A percentile compares a stretch with the other conserved stretches of the same genome.
Evolutionary conservation across 331 rosid species (phyloP).

Genomic region (Acacia pycnantha): DNA sequence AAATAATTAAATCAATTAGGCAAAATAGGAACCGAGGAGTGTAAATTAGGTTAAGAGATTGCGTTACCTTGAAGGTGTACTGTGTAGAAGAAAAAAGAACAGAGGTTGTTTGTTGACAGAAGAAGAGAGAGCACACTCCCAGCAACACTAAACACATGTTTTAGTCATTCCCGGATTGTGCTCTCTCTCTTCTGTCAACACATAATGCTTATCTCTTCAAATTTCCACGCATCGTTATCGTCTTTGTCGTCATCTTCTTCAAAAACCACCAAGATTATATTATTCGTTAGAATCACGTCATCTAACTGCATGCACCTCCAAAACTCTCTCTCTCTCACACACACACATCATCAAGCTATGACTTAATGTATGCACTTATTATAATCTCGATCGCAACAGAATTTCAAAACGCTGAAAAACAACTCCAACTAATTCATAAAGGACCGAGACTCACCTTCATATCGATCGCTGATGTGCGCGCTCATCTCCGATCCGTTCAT

Average conservation of each 20-base stretch:
- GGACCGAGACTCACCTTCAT: not conserved
- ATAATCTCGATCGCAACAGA: not conserved
- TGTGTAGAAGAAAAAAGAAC: not conserved
- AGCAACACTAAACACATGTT: not conserved
- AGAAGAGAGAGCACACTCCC: slow-evolving; percentile 8
- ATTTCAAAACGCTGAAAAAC: not conserved
- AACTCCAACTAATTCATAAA: not conserved
- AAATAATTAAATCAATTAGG: too few species aligned
- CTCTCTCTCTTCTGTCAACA: slow-evolving; percentile 23
- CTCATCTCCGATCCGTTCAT: not conserved
- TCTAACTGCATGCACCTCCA: not conserved
- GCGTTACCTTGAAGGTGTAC: not conserved
- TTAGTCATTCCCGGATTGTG: not conserved
- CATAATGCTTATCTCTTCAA: not conserved
- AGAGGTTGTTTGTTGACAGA: not conserved
- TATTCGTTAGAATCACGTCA: not conserved
- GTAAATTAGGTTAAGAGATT: not conserved
- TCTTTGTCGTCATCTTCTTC: not conserved
- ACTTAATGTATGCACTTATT: not conserved
- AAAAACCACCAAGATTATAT: not conserved
- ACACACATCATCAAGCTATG: not conserved
- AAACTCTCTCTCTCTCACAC: not conserved
- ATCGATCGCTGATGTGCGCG: too few species aligned
- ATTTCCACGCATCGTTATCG: not conserved
- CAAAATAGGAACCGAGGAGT: too few species aligned